Conservation (phyloP, 139 green algal genomes). For the Marvania coccoides region DNA sequence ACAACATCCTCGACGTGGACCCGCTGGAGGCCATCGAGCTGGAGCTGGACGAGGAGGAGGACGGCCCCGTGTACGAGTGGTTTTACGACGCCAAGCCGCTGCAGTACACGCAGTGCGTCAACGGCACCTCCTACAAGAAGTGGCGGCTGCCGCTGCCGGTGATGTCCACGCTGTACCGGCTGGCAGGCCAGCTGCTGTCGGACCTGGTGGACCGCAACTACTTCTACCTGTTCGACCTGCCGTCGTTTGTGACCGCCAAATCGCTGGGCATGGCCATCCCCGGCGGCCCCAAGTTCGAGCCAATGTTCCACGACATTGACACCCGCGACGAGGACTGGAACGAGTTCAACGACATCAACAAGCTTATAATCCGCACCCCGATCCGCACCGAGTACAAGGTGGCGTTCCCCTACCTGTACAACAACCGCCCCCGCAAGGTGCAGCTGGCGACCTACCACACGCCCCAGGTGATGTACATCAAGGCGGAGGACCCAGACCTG, state of each 20-base stretch:
- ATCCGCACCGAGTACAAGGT: slow-evolving; percentile 89
- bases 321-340: slow-evolving; percentile 96
- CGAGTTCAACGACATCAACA: slow-evolving; percentile 99
- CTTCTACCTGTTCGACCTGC: slow-evolving; percentile 98
- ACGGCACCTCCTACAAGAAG: slow-evolving; percentile 85
- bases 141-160: slow-evolving; percentile 95
- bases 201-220: slow-evolving; percentile 98
- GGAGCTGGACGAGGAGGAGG: slow-evolving; percentile 96
- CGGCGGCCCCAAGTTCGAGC: slow-evolving; percentile 98
- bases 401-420: slow-evolving; percentile 99
- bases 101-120: slow-evolving; percentile 81
- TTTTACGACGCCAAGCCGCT: slow-evolving; percentile 96
- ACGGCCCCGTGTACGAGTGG: slow-evolving; percentile 77
- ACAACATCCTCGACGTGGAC: slow-evolving; percentile 96
- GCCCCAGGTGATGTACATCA: slow-evolving; percentile 98
- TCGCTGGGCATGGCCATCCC: slow-evolving; percentile 97
- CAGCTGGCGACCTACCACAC: slow-evolving; percentile 84
- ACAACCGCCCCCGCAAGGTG: slow-evolving; percentile 95
- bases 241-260: slow-evolving; percentile 82
- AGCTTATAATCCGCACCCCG: slow-evolving; percentile 96
- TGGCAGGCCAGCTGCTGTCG: slow-evolving; percentile 89
- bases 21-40: slow-evolving; percentile 95
- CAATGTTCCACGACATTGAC: slow-evolving; percentile 95
- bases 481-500: slow-evolving; percentile 97
- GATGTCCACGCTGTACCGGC: slow-evolving; percentile 90